Base-by-base conservation (phyloP, 2,329 filamentous ascomycete genomes). In the Cercospora brassicicola region DNA sequence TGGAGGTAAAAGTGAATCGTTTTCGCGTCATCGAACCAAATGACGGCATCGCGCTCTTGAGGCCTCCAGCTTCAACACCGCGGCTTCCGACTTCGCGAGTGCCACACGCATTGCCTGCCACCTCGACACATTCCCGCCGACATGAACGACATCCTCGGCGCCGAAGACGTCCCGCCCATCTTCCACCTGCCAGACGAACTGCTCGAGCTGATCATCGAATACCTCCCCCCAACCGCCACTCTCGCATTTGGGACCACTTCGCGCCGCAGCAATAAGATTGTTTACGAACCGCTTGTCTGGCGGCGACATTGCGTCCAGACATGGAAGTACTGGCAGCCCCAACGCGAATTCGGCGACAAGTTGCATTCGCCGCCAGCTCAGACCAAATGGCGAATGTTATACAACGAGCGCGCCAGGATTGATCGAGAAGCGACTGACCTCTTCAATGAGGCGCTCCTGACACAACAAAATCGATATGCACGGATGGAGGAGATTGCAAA, bases 241-340 rank as follows among this genome's bases (percentile, higher is more conserved):
- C 78, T 85, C 53, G 79, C 83, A 81, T 76, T 87, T 80, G 76
- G 90, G 85, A 72, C 83, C 28, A 84, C 90, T 10, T 92, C 87
- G 23, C 87, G 83, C 72, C 87, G 88, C 67, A 85, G 94, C 73
- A 82, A 88, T 73, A 82, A 84, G 59, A 82, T 96, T 65, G 86
- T 88, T 45, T 88, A 89, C 73, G 90, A 92, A 67, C 88, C 90
- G 7, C 82, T 94, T 28, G 84, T 97, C 63, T 98, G 95, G 94
- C 89, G 89, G 70, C 81, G 87, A 74, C 88, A 94, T 77, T 98
- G 95, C 79, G 79, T 82, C 64, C 80, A 80, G 39, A 82, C 84
- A 65, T 97, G 93, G 81, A 85, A 80, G 65, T 92, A 89, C 79
- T 99, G 95, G 95, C 85, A 90, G 68, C 79, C 84, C 2, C 81